phyloP scores from a whole-genome alignment of 2,329 filamentous ascomycete genomes.

The Piedraia hortae region DNA sequence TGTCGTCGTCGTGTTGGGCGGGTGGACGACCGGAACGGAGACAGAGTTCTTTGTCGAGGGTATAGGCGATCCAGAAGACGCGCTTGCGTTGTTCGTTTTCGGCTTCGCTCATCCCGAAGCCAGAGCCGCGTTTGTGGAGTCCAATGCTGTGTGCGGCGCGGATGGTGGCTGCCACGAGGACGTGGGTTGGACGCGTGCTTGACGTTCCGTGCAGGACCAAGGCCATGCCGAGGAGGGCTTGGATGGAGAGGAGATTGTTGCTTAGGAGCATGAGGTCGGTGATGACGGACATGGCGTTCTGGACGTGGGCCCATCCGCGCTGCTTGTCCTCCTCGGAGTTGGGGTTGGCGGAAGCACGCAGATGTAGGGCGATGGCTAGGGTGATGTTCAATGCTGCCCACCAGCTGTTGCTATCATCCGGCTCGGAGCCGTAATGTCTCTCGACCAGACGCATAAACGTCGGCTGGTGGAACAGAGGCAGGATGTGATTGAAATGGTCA shows the following conservation, averaged over 20 bases:
- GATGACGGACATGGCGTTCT: constrained; percentile 86
- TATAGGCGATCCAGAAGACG: constrained; percentile 52
- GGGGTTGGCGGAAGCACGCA: constrained; percentile 86
- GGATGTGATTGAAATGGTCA: constrained; percentile 97
- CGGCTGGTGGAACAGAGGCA: constrained; percentile 86
- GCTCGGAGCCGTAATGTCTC: constrained; percentile 72
- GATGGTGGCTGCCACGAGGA: constrained; percentile 73
- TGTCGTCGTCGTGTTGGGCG: constrained; percentile 50
- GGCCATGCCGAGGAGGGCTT: constrained; percentile 76
- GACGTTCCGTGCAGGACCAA: constrained; percentile 89
- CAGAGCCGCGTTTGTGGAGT: constrained; percentile 73
- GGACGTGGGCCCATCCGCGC: constrained; percentile 83
- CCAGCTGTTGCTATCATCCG: constrained; percentile 89
- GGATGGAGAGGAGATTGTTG: constrained; percentile 79
- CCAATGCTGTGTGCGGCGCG: constrained; percentile 81
- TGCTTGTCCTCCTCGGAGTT: constrained; percentile 77
- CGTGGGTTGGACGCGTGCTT: constrained; percentile 81
- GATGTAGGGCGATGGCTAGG: constrained; percentile 70
- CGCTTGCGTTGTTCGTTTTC: constrained; percentile 76
- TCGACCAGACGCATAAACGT: constrained; percentile 97
- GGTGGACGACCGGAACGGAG: constrained; percentile 44
- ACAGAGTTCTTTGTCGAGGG: constrained; percentile 48
- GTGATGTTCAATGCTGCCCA: constrained; percentile 93
- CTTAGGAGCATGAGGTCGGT: constrained; percentile 87
- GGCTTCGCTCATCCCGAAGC: constrained; percentile 76